These are phyloP conservation scores for Bryum argenteum DNA, from an alignment of 225 moss, liverwort and hornwort species.

Conservation along the genomic window DNA sequence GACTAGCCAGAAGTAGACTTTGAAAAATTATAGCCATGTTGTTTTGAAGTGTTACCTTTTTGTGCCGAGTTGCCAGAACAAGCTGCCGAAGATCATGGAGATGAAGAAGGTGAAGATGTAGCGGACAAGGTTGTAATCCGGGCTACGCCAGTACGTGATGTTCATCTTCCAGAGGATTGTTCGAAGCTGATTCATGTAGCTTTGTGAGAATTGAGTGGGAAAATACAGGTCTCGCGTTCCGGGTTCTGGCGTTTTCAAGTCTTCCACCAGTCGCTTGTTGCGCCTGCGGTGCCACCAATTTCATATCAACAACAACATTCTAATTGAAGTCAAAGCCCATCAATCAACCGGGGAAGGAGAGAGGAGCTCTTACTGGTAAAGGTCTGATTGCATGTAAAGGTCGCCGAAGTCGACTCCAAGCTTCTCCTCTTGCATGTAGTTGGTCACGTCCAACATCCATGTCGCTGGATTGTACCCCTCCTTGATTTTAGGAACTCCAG, in stretches of 20 bases:
- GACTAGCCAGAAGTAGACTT: too few relatives aligned
- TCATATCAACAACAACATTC: neutral
- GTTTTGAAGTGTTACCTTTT: conserved; percentile 24
- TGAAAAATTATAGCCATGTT: too few relatives aligned
- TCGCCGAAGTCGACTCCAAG: conserved; percentile 52
- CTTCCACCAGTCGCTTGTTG: conserved; percentile 40
- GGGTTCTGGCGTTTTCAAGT: conserved; percentile 39
- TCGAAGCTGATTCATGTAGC: conserved; percentile 31
- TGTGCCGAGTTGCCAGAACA: conserved; percentile 51
- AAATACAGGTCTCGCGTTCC: conserved; percentile 47
- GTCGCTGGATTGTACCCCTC: conserved; percentile 60
- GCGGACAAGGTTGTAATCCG: conserved; percentile 54
- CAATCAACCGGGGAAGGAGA: neutral
- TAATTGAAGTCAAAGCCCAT: neutral
- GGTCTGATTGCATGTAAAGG: conserved; percentile 44
- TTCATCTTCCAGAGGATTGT: conserved; percentile 57
- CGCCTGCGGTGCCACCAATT: conserved; percentile 21
- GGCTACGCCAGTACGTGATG: conserved; percentile 61
- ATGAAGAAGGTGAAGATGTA: conserved; percentile 41
- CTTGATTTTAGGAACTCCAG: conserved; percentile 44
- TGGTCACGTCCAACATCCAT: conserved; percentile 58
- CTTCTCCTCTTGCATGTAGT: conserved; percentile 25
- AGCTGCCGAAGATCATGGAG: conserved; percentile 45
- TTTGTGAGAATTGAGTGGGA: conserved; percentile 39
- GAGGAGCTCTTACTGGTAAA: conserved; percentile 34